Percentiles rank a stretch among this genome's conserved stretches.
phyloP scores from a whole-genome alignment of 1,284 basidiomycete genomes.

The Leccinum glutinopallens region DNA sequence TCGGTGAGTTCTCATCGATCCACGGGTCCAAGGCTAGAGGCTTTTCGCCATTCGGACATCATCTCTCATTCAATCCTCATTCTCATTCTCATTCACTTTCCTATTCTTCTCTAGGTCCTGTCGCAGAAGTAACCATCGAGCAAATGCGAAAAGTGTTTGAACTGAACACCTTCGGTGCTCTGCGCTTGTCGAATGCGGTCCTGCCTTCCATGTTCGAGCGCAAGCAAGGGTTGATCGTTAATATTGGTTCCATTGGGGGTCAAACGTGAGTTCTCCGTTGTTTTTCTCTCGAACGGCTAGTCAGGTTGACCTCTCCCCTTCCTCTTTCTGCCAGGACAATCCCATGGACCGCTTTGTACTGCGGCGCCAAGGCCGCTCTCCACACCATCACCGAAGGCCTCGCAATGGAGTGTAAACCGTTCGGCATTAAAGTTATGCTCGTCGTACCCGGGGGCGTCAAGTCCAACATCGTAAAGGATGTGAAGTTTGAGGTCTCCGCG shows the following conservation, averaged over 20 bases:
- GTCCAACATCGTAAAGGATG: constrained; percentile 60
- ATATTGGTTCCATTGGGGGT: constrained; percentile 72
- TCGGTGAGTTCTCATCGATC: constrained; percentile 35
- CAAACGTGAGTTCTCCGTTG: constrained; percentile 46
- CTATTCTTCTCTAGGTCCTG: constrained; percentile 46
- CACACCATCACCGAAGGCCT: constrained; percentile 63
- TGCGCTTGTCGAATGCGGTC: constrained; percentile 64
- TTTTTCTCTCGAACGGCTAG: background rate
- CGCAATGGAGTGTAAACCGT: constrained; percentile 68
- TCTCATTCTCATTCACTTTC: background rate
- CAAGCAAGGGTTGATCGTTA: constrained; percentile 65
- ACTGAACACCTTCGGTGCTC: constrained; percentile 62
- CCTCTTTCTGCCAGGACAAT: constrained; percentile 47
- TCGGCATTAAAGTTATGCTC: constrained; percentile 64
- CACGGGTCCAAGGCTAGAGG: background rate
- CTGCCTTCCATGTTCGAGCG: constrained; percentile 69
- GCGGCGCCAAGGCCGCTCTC: constrained; percentile 66
- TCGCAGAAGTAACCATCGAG: constrained; percentile 62
- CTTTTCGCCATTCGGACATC: background rate
- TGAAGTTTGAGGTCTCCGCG: constrained; percentile 45
- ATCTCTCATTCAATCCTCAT: background rate
- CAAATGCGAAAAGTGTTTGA: constrained; percentile 55
- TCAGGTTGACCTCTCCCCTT: constrained; percentile 13
- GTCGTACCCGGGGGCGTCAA: constrained; percentile 58
- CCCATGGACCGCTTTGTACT: constrained; percentile 72